phyloP scores from a whole-genome alignment of 495 filamentous ascomycete species.

The Aspergillus funiculosus region DNA sequence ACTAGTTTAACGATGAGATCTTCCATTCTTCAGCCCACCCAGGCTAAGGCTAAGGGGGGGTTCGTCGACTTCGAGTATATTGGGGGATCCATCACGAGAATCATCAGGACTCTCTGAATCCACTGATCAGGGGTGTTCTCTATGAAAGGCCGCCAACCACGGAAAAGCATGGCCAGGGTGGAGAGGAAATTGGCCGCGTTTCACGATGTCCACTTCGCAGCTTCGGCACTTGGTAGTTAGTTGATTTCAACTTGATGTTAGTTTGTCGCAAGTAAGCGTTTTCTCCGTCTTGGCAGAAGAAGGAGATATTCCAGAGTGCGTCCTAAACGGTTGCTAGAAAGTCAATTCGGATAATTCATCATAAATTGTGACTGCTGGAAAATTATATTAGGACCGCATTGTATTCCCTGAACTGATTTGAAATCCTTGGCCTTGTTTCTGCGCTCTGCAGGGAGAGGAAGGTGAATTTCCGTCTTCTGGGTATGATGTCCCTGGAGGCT shows the following conservation, averaged over 20 bases:
- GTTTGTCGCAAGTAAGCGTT: slow-evolving; percentile 12
- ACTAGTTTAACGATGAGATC: not conserved
- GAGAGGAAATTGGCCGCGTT: slow-evolving; percentile 14
- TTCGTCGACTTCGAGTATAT: not conserved
- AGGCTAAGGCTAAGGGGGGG: no score
- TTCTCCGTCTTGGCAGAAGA: slow-evolving; percentile 17
- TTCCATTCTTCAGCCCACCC: not conserved
- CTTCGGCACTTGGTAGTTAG: slow-evolving; percentile 11
- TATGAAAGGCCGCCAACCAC: not conserved
- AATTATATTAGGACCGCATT: not conserved
- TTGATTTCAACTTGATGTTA: no score
- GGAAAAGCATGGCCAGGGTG: not conserved
- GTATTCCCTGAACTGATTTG: not conserved
- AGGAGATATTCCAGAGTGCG: no score
- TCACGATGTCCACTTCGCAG: slow-evolving; percentile 14
- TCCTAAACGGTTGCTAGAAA: not conserved
- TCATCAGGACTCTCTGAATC: no score
- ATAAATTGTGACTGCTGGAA: slow-evolving; percentile 9
- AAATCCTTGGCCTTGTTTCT: no score
- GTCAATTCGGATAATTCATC: not conserved
- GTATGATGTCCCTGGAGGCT: no score
- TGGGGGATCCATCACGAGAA: slow-evolving; percentile 5
- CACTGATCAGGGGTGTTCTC: not conserved
- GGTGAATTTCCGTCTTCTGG: no score
- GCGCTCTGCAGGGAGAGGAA: no score